Conservation (phyloP, 2,329 filamentous ascomycete species). For the Aspergillus chevalieri region DNA sequence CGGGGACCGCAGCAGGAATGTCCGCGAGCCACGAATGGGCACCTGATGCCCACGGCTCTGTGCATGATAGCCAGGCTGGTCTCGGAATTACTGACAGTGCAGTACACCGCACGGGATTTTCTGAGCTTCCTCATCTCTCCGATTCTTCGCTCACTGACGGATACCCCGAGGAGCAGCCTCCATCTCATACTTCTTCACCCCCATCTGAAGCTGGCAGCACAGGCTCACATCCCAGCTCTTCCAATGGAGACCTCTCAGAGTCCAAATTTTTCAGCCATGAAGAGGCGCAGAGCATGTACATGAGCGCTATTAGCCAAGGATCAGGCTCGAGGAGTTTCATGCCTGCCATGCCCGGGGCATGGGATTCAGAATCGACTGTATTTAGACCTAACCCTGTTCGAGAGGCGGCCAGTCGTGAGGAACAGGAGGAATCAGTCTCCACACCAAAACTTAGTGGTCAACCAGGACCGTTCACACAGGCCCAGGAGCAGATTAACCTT, state of each 20-base stretch:
- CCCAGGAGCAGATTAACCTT: slow-evolving; percentile 3
- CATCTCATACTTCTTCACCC: slow-evolving; percentile 10
- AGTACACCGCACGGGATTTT: background rate
- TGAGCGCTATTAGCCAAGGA: slow-evolving; percentile 51
- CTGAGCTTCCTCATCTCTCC: background rate
- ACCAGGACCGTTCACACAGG: slow-evolving; percentile 10
- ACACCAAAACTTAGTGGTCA: slow-evolving; percentile 26
- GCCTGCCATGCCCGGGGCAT: slow-evolving; percentile 38
- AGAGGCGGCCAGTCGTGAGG: background rate
- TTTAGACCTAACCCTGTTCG: slow-evolving; percentile 1
- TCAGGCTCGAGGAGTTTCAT: slow-evolving; percentile 22
- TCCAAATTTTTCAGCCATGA: slow-evolving; percentile 45
- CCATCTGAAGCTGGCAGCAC: slow-evolving; percentile 20
- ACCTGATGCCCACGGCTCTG: background rate
- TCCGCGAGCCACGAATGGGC: too few relatives aligned
- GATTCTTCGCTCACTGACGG: background rate
- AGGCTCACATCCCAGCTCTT: slow-evolving; percentile 15
- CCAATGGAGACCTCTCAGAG: slow-evolving; percentile 37
- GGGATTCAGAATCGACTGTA: slow-evolving; percentile 26
- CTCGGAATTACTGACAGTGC: slow-evolving; percentile 1
- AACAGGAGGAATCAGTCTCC: slow-evolving; percentile 15
- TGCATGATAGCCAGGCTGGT: slow-evolving; percentile 3
- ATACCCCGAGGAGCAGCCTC: slow-evolving; percentile 1
- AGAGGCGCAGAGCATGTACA: slow-evolving; percentile 48
- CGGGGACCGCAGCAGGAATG: background rate